Conservation (phyloP, 2,329 filamentous ascomycete species). For the Pseudogymnoascus sp. region DNA sequence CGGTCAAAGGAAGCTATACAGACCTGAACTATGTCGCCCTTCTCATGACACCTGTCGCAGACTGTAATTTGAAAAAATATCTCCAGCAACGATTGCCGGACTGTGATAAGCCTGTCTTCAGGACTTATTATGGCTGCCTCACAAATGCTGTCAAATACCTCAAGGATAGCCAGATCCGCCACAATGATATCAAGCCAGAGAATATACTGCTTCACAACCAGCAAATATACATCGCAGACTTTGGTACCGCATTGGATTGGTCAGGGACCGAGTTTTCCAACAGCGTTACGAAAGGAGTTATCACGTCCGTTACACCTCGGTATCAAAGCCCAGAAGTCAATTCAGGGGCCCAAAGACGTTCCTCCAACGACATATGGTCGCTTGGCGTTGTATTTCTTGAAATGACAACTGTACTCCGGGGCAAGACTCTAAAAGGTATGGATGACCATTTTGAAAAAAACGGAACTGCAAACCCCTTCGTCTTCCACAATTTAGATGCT, state of each 20-base stretch:
- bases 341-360: conserved; percentile 2
- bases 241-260: conserved; percentile 22
- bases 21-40: conserved; percentile 7
- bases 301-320: conserved; percentile 5
- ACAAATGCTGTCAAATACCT: conserved; percentile 13
- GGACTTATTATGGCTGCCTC: neutral
- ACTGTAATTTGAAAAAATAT: neutral
- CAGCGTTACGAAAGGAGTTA: conserved; percentile 14
- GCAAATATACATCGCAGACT: conserved; percentile 15
- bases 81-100: neutral
- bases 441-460: neutral
- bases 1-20: conserved; percentile 3
- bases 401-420: conserved; percentile 14
- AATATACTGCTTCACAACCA: conserved; percentile 14
- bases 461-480: conserved; percentile 7
- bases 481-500: conserved; percentile 6
- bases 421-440: conserved; percentile 9
- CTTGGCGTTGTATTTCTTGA: conserved; percentile 18
- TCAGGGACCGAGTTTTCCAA: conserved; percentile 8
- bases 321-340: conserved; percentile 16
- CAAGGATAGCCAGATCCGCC: conserved; percentile 11
- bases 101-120: neutral
- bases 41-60: conserved; percentile 8
- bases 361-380: conserved; percentile 17
- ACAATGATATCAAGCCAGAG: conserved; percentile 16